These are phyloP conservation scores for Metschnikowia cubensis DNA, from an alignment of 805 yeast species.

Conservation along the genomic window DNA sequence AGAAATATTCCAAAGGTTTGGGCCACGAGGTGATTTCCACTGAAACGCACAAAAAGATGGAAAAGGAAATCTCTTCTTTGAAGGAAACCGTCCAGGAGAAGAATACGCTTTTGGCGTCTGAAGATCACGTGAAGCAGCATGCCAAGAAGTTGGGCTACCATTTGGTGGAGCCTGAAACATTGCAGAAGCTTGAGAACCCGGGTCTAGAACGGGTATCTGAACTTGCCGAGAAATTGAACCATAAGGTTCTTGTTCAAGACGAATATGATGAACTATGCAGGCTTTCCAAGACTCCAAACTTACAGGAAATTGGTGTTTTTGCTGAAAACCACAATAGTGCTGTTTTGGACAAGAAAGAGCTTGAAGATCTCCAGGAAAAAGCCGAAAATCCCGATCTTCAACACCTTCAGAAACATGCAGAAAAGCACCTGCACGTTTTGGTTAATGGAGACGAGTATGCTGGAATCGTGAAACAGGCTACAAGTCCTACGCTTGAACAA, in stretches of 20 bases:
- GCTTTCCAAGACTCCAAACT: conserved; percentile 14
- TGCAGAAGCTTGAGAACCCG: conserved; percentile 15
- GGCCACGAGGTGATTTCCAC: neutral
- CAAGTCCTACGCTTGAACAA: conserved; percentile 20
- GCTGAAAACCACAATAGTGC: conserved; percentile 9
- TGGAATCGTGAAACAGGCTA: conserved; percentile 9
- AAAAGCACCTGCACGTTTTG: conserved; percentile 6
- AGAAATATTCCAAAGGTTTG: neutral
- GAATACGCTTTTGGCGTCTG: conserved; percentile 11
- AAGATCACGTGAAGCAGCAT: conserved; percentile 1
- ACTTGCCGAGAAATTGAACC: conserved; percentile 13
- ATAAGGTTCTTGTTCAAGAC: conserved; percentile 5
- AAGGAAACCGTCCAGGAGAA: neutral
- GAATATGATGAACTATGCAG: conserved; percentile 8
- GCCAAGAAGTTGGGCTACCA: conserved; percentile 1
- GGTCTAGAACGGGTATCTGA: conserved; percentile 3
- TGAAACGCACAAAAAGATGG: conserved; percentile 13
- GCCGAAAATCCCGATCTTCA: conserved; percentile 14
- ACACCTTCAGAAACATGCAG: conserved; percentile 10
- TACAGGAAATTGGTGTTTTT: conserved; percentile 7
- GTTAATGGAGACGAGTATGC: conserved; percentile 4
- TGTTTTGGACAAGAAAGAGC: conserved; percentile 6
- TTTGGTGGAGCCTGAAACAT: neutral
- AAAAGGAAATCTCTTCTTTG: neutral
- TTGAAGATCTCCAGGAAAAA: conserved; percentile 2